These are phyloP conservation scores for Sabuloglossum arenarium DNA, from an alignment of 495 filamentous ascomycete species.

Conservation along the genomic window DNA sequence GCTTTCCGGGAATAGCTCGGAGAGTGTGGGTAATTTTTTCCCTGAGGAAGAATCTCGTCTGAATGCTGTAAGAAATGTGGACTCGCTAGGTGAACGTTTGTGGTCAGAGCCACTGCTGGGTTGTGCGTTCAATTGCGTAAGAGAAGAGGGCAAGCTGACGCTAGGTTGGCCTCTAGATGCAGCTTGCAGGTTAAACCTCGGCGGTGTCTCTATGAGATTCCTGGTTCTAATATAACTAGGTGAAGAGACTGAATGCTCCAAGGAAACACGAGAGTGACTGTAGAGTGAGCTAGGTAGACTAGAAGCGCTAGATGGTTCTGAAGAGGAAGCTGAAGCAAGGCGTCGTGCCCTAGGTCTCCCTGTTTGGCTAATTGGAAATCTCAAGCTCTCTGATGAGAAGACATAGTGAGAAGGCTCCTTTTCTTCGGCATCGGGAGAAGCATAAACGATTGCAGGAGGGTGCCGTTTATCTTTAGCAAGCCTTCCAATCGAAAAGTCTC, in stretches of 20 bases:
- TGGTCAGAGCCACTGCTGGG: not conserved
- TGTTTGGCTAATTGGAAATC: not conserved
- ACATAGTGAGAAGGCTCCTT: not conserved
- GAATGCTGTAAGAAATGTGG: not conserved
- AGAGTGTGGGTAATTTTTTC: not conserved
- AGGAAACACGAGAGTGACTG: not conserved
- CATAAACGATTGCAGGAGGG: not conserved
- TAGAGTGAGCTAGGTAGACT: not conserved
- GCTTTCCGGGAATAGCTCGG: not conserved
- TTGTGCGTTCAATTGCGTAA: not conserved
- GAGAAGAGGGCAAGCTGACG: not conserved
- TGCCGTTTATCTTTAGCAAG: not conserved
- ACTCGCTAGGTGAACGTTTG: not conserved
- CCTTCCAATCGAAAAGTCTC: not conserved
- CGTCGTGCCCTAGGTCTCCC: not conserved
- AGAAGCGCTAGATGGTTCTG: not conserved
- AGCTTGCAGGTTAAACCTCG: not conserved
- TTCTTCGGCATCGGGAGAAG: not conserved
- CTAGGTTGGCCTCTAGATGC: not conserved
- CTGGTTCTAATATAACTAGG: not conserved
- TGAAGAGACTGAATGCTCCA: not conserved
- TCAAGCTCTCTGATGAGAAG: not conserved
- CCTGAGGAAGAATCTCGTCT: not conserved
- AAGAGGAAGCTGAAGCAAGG: not conserved
- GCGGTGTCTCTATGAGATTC: not conserved